Evolutionary conservation across 1,139 yeast genomes (phyloP), one percentile per base, ranked within the genome.

Genomic region (Lizanozyma gosingica): DNA sequence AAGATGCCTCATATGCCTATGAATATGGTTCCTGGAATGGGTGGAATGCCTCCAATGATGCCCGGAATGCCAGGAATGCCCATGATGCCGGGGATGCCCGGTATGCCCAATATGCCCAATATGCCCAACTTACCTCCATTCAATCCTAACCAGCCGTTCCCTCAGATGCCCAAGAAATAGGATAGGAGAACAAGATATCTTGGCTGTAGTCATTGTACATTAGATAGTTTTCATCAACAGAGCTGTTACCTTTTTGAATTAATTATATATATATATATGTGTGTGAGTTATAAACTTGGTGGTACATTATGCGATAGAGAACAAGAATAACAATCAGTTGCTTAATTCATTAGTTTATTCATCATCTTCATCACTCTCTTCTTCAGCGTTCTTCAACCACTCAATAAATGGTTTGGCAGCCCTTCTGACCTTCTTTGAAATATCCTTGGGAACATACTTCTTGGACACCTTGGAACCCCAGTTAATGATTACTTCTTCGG

Each of bases 381-480:
- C 75, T 50, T 88, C 97, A 45, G 98, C 97, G 62, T 84, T 92
- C 58, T 87, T 82, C 51, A 92, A 77, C 98, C 98, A 92, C 53
- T 83, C 80, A 49, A 92, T 69, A 66, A 92, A 92, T 35, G 97
- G 95, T 67, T 87, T 88, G 46, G 97, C 97, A 38, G 96, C 94
- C 65, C 82, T 86, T 65, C 97, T 85, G 41, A 92, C 95, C 74
- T 87, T 90, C 69, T 90, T 90, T 40, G 94, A 83, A 37, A 80
- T 74, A 40, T 88, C 95, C 69, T 90, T 92, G 47, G 95, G 86
- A 45, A 90, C 97, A 55, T 83, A 92, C 65, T 88, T 90, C 71
- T 88, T 88, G 40, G 95, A 84, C 38, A 87, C 88, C 63, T 87
- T 88, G 42, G 92, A 76, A 51, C 97, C 97, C 90, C 96, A 92